Conservation (phyloP, 768 basidiomycete genomes). For the Tulasnella calospora region DNA sequence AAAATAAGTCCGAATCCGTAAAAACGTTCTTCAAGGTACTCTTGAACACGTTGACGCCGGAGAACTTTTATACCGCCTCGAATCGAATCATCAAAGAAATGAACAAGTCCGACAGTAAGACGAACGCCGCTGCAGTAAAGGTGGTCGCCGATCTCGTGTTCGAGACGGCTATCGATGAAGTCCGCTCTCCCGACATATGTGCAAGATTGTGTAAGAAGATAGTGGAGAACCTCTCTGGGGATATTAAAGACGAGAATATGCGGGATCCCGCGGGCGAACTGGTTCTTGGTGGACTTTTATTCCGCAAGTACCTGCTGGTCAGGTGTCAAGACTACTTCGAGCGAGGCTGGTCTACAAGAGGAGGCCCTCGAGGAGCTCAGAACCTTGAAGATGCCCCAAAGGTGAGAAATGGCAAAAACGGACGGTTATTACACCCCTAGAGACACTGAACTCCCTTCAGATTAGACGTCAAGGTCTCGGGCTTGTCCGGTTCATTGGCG, state of each 20-base stretch:
- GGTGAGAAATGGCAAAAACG: slow-evolving; percentile 47
- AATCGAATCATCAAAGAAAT: slow-evolving; percentile 94
- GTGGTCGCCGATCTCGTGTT: slow-evolving; percentile 95
- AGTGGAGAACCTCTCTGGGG: slow-evolving; percentile 86
- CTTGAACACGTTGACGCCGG: slow-evolving; percentile 94
- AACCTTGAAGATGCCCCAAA: slow-evolving; percentile 58
- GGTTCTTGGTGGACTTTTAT: slow-evolving; percentile 88
- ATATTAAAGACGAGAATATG: slow-evolving; percentile 85
- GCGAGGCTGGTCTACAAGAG: slow-evolving; percentile 82
- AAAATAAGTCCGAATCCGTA: slow-evolving; percentile 44
- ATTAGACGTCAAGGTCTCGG: slow-evolving; percentile 96
- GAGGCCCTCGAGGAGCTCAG: slow-evolving; percentile 78
- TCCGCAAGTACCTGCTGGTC: slow-evolving; percentile 94
- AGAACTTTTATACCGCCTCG: slow-evolving; percentile 92
- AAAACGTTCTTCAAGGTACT: slow-evolving; percentile 77
- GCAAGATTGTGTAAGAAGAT: slow-evolving; percentile 91
- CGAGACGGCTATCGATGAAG: slow-evolving; percentile 96
- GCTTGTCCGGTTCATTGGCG: slow-evolving; percentile 96
- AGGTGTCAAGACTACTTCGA: slow-evolving; percentile 98
- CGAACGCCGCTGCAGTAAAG: slow-evolving; percentile 88
- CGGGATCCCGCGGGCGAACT: slow-evolving; percentile 75
- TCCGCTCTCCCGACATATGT: slow-evolving; percentile 95
- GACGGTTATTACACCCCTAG: slow-evolving; percentile 80
- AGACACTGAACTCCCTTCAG: slow-evolving; percentile 93
- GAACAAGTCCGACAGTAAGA: slow-evolving; percentile 87